Evolutionary conservation across 2,329 filamentous ascomycete species (phyloP).

Genomic region (Byssothecium circinans): DNA sequence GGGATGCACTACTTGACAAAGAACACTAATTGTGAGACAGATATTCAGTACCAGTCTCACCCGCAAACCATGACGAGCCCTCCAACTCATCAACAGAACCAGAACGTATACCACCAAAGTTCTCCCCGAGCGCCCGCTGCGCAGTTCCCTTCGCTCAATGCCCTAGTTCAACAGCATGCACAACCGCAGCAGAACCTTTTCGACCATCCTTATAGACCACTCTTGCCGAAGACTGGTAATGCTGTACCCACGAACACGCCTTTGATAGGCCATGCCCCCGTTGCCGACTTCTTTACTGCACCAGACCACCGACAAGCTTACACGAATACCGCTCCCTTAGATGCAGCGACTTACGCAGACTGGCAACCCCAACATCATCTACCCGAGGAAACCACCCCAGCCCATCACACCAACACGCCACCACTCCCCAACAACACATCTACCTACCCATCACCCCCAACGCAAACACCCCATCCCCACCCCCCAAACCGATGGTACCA

Average conservation of each 20-base stretch:
- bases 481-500: constrained; percentile 9
- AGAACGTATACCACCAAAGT: not conserved
- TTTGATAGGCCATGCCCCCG: not conserved
- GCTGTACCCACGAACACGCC: not conserved
- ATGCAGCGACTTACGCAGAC: not conserved
- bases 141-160: not conserved
- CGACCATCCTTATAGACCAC: not conserved
- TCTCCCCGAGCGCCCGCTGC: not conserved
- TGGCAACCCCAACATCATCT: not conserved
- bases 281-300: not conserved
- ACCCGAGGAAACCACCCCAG: not conserved
- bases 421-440: not conserved
- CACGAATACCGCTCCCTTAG: not conserved
- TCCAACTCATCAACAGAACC: not conserved
- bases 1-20: too few relatives aligned
- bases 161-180: not conserved
- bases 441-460: not conserved
- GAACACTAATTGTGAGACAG: not conserved
- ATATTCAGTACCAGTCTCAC: not conserved
- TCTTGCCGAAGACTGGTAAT: not conserved
- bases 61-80: not conserved
- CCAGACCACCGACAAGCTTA: not conserved
- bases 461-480: too few relatives aligned
- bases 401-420: not conserved
- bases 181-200: not conserved